Conservation (phyloP, 192 early-diverging fungal genomes). For the Entomortierella beljakovae region DNA sequence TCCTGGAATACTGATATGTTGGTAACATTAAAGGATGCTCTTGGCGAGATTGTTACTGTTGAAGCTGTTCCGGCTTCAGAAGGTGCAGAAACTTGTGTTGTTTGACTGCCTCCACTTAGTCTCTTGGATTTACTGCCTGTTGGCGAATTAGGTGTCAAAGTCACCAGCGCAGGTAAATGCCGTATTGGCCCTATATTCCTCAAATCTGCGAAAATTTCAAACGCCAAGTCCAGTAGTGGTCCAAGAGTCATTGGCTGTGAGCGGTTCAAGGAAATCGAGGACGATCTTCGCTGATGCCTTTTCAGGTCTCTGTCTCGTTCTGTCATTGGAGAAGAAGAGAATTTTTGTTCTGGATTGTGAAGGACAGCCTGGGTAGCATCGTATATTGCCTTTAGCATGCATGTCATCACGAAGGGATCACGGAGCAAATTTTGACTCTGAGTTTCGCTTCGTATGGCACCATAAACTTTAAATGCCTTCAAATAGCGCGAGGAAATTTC, state of each 20-base stretch:
- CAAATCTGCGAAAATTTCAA: conserved; percentile 49
- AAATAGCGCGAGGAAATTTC: conserved; percentile 41
- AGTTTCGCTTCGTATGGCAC: conserved; percentile 29
- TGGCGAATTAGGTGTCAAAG: conserved; percentile 25
- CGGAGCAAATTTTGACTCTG: conserved; percentile 31
- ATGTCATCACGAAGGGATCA: conserved; percentile 44
- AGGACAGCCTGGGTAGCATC: conserved; percentile 33
- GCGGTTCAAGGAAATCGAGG: conserved; percentile 44
- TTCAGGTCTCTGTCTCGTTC: conserved; percentile 2
- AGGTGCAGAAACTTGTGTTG: background rate
- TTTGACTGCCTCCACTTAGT: background rate
- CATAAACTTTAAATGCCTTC: conserved; percentile 49
- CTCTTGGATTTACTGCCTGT: background rate
- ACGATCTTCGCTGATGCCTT: conserved; percentile 30
- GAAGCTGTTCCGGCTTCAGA: conserved; percentile 5
- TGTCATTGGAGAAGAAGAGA: background rate
- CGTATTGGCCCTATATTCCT: conserved; percentile 42
- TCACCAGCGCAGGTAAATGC: conserved; percentile 27
- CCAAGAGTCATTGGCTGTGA: conserved; percentile 45
- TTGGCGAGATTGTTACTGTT: conserved; percentile 20
- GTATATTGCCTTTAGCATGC: conserved; percentile 47
- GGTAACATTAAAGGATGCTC: conserved; percentile 17
- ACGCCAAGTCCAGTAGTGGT: conserved; percentile 44
- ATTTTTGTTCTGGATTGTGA: conserved; percentile 19
- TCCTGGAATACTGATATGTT: conserved; percentile 27